Evolutionary conservation across 2,329 filamentous ascomycete species (phyloP).

Genomic region (Aspergillus floridensis): DNA sequence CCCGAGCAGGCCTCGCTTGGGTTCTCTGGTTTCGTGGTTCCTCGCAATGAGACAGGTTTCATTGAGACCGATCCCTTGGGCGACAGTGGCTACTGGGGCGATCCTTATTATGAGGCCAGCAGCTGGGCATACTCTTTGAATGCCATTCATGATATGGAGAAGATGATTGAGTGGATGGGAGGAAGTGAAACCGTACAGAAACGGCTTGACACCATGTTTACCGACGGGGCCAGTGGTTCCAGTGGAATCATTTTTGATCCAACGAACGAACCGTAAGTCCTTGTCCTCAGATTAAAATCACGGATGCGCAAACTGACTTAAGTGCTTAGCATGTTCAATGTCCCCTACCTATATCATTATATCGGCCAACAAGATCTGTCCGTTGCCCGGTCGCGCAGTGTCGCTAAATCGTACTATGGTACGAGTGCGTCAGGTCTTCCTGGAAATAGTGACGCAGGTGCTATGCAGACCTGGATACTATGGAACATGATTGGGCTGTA

Average conservation of each 20-base stretch:
- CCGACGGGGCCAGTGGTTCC: slow-evolving; percentile 27
- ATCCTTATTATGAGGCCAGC: slow-evolving; percentile 60
- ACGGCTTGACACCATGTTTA: slow-evolving; percentile 61
- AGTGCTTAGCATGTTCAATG: slow-evolving; percentile 52
- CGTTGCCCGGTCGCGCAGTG: slow-evolving; percentile 57
- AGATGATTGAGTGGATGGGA: slow-evolving; percentile 55
- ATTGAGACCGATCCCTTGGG: slow-evolving; percentile 52
- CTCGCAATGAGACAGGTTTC: slow-evolving; percentile 50
- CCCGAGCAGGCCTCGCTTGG: slow-evolving; percentile 54
- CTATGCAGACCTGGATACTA: slow-evolving; percentile 69
- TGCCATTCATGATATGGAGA: slow-evolving; percentile 63
- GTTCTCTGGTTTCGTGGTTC: slow-evolving; percentile 66
- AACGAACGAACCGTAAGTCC: slow-evolving; percentile 61
- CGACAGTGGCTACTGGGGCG: slow-evolving; percentile 64
- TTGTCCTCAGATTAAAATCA: background rate
- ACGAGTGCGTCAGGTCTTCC: slow-evolving; percentile 58
- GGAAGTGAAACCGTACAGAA: slow-evolving; percentile 41
- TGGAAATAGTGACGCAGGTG: slow-evolving; percentile 69
- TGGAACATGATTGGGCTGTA: slow-evolving; percentile 70
- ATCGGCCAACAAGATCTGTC: slow-evolving; percentile 61
- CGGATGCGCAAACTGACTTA: background rate
- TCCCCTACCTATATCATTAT: slow-evolving; percentile 69
- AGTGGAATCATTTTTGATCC: slow-evolving; percentile 62
- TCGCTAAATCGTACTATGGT: slow-evolving; percentile 61
- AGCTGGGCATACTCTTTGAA: slow-evolving; percentile 68